Evolutionary conservation across 257 asterid genomes (phyloP).

Genomic region (Marsdenia floribunda): DNA sequence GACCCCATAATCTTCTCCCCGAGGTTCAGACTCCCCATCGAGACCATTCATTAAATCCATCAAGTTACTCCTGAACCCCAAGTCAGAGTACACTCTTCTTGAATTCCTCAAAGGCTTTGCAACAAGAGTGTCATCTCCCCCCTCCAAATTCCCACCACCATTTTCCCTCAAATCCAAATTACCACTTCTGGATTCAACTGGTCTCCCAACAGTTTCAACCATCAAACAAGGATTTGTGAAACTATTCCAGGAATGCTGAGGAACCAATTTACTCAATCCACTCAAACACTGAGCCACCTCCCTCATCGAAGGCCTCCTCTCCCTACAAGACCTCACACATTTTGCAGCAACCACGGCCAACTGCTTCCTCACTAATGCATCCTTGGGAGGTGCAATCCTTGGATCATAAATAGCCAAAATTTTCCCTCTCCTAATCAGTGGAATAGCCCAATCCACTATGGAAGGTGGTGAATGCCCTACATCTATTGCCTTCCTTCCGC

Average conservation of each 20-base stretch:
- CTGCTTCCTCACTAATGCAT: slow-evolving; percentile 56
- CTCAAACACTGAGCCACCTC: slow-evolving; percentile 65
- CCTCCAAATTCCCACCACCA: slow-evolving; percentile 17
- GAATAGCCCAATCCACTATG: slow-evolving; percentile 83
- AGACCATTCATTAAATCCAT: slow-evolving; percentile 59
- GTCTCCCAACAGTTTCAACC: slow-evolving; percentile 62
- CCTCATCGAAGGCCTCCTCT: slow-evolving; percentile 76
- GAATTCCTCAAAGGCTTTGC: slow-evolving; percentile 41
- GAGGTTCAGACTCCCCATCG: slow-evolving; percentile 27
- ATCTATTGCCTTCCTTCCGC: slow-evolving; percentile 90
- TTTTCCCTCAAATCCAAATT: slow-evolving; percentile 17
- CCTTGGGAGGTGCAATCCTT: slow-evolving; percentile 55
- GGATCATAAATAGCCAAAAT: slow-evolving; percentile 56
- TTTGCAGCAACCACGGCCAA: slow-evolving; percentile 73
- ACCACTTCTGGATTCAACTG: slow-evolving; percentile 35
- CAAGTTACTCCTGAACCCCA: slow-evolving; percentile 52
- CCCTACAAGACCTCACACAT: slow-evolving; percentile 78
- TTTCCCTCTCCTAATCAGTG: slow-evolving; percentile 75
- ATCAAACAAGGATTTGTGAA: slow-evolving; percentile 69
- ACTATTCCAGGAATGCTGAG: slow-evolving; percentile 62
- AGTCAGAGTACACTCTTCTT: slow-evolving; percentile 39
- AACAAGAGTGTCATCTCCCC: slow-evolving; percentile 23
- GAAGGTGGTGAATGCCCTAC: slow-evolving; percentile 70
- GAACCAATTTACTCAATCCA: slow-evolving; percentile 54
- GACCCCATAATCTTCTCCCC: slow-evolving; percentile 14